A percentile compares a stretch with the other conserved stretches of the same genome.
Evolutionary conservation across 352 stramenopile species (phyloP).

Genomic region (Nothophytophthora sp.): DNA sequence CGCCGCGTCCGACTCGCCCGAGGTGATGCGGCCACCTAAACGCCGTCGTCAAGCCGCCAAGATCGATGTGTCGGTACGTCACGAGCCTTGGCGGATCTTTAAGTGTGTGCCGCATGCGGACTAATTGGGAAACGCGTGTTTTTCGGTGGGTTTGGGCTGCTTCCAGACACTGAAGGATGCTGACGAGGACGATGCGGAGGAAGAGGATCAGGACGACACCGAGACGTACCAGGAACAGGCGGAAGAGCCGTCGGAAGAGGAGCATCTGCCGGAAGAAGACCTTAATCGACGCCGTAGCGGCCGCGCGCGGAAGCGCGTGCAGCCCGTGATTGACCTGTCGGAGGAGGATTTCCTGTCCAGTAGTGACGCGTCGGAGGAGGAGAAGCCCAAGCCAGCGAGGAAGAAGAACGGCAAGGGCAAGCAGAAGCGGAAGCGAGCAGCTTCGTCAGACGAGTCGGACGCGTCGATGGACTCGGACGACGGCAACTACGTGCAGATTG

Average conservation of each 20-base stretch:
- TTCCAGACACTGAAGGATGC: slow-evolving; percentile 13
- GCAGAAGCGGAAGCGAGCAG: too few relatives aligned
- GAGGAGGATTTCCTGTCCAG: slow-evolving; percentile 29
- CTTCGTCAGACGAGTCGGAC: too few relatives aligned
- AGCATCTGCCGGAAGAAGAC: slow-evolving; percentile 23
- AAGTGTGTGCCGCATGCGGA: too few relatives aligned
- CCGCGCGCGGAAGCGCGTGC: slow-evolving; percentile 26
- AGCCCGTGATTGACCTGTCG: slow-evolving; percentile 26
- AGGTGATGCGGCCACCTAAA: slow-evolving; percentile 23
- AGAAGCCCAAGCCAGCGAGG: too few relatives aligned
- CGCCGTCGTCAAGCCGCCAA: slow-evolving; percentile 19
- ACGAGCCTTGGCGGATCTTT: too few relatives aligned
- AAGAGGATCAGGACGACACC: slow-evolving; percentile 34
- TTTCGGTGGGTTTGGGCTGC: slow-evolving; percentile 7
- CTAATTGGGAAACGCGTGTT: too few relatives aligned
- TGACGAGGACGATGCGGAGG: slow-evolving; percentile 17
- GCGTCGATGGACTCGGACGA: too few relatives aligned
- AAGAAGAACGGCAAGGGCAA: too few relatives aligned
- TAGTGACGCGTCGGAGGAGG: too few relatives aligned
- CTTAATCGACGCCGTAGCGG: slow-evolving; percentile 40
- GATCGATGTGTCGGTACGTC: too few relatives aligned
- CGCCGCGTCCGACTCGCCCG: slow-evolving; percentile 12
- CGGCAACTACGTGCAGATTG: slow-evolving; percentile 23
- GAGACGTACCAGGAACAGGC: slow-evolving; percentile 43
- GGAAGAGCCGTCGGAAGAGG: slow-evolving; percentile 27